phyloP scores from a whole-genome alignment of 768 basidiomycete species.

The Trametes punicea region DNA sequence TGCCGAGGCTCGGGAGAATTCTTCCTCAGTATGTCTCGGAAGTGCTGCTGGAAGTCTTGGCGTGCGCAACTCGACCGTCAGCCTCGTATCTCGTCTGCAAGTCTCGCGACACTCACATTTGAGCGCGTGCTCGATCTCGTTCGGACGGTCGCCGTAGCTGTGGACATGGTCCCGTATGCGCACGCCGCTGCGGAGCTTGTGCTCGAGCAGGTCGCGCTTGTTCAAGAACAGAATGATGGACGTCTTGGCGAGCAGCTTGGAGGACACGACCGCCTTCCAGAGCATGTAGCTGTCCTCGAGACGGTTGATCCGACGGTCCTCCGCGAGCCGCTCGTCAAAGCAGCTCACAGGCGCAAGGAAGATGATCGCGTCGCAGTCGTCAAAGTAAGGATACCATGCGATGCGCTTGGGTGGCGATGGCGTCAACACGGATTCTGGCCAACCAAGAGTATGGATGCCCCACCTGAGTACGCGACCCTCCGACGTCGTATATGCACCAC shows the following conservation, averaged over 20 bases:
- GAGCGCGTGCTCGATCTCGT: constrained; percentile 65
- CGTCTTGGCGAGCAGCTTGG: constrained; percentile 29
- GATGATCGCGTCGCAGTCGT: constrained; percentile 83
- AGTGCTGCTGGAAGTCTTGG: constrained; percentile 83
- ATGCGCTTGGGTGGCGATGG: constrained; percentile 29
- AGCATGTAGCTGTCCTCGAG: constrained; percentile 38
- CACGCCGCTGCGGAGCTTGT: constrained; percentile 66
- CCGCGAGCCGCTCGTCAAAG: constrained; percentile 77
- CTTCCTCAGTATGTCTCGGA: constrained; percentile 66
- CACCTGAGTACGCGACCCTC: constrained; percentile 71
- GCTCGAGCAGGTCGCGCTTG: constrained; percentile 66
- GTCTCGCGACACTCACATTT: constrained; percentile 55
- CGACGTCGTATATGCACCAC: constrained; percentile 82
- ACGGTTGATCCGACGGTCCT: constrained; percentile 70
- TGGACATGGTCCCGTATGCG: constrained; percentile 66
- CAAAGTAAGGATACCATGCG: constrained; percentile 81
- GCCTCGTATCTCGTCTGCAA: too few species aligned
- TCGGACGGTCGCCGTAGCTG: constrained; percentile 70
- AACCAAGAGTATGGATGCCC: constrained; percentile 2
- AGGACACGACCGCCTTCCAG: constrained; percentile 30
- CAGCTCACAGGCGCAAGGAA: constrained; percentile 79
- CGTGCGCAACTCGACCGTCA: constrained; percentile 4
- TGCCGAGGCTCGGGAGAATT: constrained; percentile 62
- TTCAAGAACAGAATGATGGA: constrained; percentile 41
- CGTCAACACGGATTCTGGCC: not conserved